Evolutionary conservation across 441 rosid species (phyloP), one percentile per base, ranked within the genome.

Genomic region (Manihot esculenta): DNA sequence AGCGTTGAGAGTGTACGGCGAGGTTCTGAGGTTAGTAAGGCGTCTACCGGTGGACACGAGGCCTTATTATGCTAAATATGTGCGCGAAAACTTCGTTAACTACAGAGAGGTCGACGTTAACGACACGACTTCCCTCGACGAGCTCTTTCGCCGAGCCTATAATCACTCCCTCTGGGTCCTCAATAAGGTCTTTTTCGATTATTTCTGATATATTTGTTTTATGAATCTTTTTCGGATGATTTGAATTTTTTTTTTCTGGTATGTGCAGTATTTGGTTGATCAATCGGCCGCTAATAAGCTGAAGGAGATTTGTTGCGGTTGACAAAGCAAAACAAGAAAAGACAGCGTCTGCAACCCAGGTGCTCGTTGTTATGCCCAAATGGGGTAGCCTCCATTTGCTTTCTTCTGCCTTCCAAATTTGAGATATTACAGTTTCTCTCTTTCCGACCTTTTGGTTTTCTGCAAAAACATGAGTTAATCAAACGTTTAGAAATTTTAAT

Each of bases 141-240:
- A 94, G 82, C 92, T 90, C 84, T 92, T 84, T 77, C 89, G 75
- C 66, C 80, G 97, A 53, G 86, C 94, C 18, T 90, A 89, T 57
- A 84, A 84, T 77, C 97, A 92, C 82, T 89, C 99, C 62, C 72
- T 90, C 49, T 92, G 97, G 97, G 88, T 94, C 74, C 94, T 90
- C 83, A 80, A 81, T 68, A 94, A 94, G 97, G 97, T 88, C 26
- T n/a, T 14, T 30, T 11, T 20, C 0, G 1, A 15, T n/a, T 30
- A 9, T 10, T 18, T 13, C 27, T 35, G 17, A 0, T 49, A 0
- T 49, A 17, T 5, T 38, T 9, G 45, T 5, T 23, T 12, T 23
- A 2, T 56, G 1, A 38, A 42, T 59, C 2, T 44, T 7, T 24
- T 71, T 60, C n/a, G 26, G 48, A 44, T 30, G 47, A 11, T 21